Base-by-base conservation (phyloP, 352 stramenopile species). In the Globisporangium canariense region DNA sequence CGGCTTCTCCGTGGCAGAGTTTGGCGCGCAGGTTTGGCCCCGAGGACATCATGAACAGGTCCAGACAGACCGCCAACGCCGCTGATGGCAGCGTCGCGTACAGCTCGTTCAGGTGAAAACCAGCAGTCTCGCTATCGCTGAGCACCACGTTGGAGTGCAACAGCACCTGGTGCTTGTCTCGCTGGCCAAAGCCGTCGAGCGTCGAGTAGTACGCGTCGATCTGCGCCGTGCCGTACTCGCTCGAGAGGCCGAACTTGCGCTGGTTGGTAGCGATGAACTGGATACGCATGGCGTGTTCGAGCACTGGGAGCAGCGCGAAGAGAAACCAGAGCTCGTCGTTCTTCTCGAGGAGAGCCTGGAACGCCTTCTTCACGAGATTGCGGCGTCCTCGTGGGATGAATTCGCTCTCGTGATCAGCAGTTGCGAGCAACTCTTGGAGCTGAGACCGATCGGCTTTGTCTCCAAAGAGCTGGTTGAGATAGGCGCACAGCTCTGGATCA, bases 141-240 rank as follows among this genome's bases (percentile, higher is more conserved):
- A 74, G 32, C 16, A 75, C 50, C 18, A 91, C 68, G 2, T 61
- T 54, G 0, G 78, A 58, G 50, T 89, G 73, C 1, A 93, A 56
- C 9, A 93, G 55, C 11, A 93, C 81, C 68, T 93, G 84, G 47
- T 93, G 84, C 65, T 90, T 89, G 40, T 83, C 70, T n/a, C 76
- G 73, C 55, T 93, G 84, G 1, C 84, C 84, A 58, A 93, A 93
- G 0, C 84, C 84, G 59, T 93, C 84, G 9, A 93, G 58, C 16
- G 84, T 93, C 14, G 84, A 93, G 63, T 91, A 93, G 62, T 93
- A 93, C 18, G 79, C 70, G 32, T 88, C 75, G 47, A 86, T 77
- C 58, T 93, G 84, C 10, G 84, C 84, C 0, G 68, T 55, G 20
- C 59, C 63, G 45, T 86, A 89, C 34, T 73, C 70, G 46, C 66